phyloP scores from a whole-genome alignment of 495 filamentous ascomycete genomes.

The Podospora pseudoanserina region DNA sequence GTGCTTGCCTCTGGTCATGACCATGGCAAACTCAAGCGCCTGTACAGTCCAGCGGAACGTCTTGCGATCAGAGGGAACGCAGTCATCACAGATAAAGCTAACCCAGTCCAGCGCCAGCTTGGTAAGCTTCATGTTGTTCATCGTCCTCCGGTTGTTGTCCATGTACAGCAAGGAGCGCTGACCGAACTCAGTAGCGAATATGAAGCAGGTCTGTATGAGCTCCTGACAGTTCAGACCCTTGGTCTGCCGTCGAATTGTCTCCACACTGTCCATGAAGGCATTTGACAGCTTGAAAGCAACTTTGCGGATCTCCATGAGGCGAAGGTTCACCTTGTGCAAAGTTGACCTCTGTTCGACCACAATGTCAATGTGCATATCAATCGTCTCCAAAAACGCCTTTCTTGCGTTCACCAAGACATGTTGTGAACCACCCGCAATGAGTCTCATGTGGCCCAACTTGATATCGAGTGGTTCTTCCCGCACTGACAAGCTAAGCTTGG shows the following conservation, averaged over 20 bases:
- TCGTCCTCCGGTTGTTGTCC: conserved; percentile 85
- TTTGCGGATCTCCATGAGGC: conserved; percentile 92
- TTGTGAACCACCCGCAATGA: conserved; percentile 86
- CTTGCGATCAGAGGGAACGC: conserved; percentile 87
- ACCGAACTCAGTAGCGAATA: conserved; percentile 96
- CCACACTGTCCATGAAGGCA: conserved; percentile 98
- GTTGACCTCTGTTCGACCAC: conserved; percentile 91
- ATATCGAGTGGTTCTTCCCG: conserved; percentile 79
- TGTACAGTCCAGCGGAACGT: conserved; percentile 97
- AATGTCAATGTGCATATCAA: conserved; percentile 78
- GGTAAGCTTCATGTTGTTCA: conserved; percentile 95
- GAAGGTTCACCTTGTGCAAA: conserved; percentile 82
- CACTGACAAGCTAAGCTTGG: conserved; percentile 63
- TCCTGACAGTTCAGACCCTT: conserved; percentile 85
- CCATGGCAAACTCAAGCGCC: conserved; percentile 94
- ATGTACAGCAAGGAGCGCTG: conserved; percentile 90
- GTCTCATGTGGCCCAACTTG: conserved; percentile 78
- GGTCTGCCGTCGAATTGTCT: conserved; percentile 82
- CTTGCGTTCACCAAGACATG: conserved; percentile 74
- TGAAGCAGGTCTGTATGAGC: conserved; percentile 96
- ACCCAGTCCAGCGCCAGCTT: conserved; percentile 94
- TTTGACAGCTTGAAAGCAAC: conserved; percentile 96
- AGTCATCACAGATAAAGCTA: conserved; percentile 96
- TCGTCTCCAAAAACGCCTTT: conserved; percentile 66
- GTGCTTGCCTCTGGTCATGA: conserved; percentile 88